Base-by-base conservation (phyloP, 495 filamentous ascomycete genomes). In the Hypoxylon subgilvum region DNA sequence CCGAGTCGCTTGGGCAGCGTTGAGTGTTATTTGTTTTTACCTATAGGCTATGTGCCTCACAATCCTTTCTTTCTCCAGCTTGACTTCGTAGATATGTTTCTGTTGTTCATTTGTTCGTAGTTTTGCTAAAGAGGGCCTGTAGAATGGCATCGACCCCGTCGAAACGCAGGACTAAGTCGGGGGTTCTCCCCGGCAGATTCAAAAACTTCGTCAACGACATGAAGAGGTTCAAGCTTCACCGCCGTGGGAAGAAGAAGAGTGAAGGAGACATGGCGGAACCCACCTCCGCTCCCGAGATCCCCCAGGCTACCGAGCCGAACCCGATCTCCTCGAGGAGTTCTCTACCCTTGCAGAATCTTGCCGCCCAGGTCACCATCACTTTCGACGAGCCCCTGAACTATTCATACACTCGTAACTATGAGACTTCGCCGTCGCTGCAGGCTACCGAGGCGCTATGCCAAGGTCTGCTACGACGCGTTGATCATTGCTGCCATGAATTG, bases 401-500 rank as follows among this genome's bases (percentile, higher is more conserved):
- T 14, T 66, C 70, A n/a, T 74, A 78, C 57, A 67, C 25, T 44
- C 68, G 72, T 30, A 73, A 65, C 45, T 80, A 80, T 54, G 70
- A 62, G 22, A 66, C 71, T 49, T 79, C 77, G 1, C 62, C 71
- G 0, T 59, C 43, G 2, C 73, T 80, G 23, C 56, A 68, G 22
- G 70, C 75, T 39, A 75, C 61, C 45, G 69, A 72, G 49, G 64
- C 64, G 47, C 62, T 78, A 38, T 75, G 72, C 40, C 68, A 74
- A 17, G 76, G 74, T 2, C 62, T 80, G 6, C 52, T 79, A 16
- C 72, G 75, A 28, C 75, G 77, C 34, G 72, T 79, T 28, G 74
- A 79, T 58, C 76, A 76, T 51, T 79, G 75, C 57, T 74, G 69
- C 32, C 48, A 77, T 46, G 77, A 80, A 57, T 66, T 80, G 31